These are phyloP conservation scores for Pilatotrama ljubarskyi DNA, from an alignment of 768 basidiomycete species.

Conservation along the genomic window DNA sequence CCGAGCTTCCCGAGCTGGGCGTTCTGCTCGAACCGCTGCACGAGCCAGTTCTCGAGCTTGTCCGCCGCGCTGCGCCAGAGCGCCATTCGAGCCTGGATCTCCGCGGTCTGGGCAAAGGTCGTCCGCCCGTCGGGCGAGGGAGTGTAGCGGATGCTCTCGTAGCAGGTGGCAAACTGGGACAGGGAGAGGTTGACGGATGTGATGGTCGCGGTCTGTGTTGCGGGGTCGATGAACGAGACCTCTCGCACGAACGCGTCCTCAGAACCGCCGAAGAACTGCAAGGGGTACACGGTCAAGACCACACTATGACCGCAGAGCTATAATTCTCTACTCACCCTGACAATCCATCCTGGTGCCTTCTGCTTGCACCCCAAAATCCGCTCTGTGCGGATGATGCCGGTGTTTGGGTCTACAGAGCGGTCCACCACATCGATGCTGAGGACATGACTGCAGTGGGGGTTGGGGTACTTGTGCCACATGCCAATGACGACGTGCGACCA, in stretches of 20 bases:
- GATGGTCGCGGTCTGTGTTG: slow-evolving; percentile 75
- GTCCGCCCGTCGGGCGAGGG: slow-evolving; percentile 69
- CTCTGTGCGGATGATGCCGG: slow-evolving; percentile 91
- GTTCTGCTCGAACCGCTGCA: slow-evolving; percentile 89
- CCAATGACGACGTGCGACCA: slow-evolving; percentile 91
- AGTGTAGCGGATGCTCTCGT: slow-evolving; percentile 85
- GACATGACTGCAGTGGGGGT: slow-evolving; percentile 88
- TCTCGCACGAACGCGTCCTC: slow-evolving; percentile 95
- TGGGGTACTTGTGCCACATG: slow-evolving; percentile 97
- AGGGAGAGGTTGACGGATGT: slow-evolving; percentile 92
- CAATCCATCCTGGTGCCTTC: slow-evolving; percentile 88
- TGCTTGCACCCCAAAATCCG: slow-evolving; percentile 90
- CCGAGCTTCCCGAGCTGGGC: slow-evolving; percentile 86
- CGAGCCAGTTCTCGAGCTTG: slow-evolving; percentile 81
- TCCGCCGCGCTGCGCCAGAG: slow-evolving; percentile 83
- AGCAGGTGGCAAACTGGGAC: slow-evolving; percentile 92
- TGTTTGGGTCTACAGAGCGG: slow-evolving; percentile 77
- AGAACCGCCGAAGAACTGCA: slow-evolving; percentile 80
- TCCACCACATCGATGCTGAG: slow-evolving; percentile 85
- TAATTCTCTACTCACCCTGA: slow-evolving; percentile 60
- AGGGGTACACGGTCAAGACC: not conserved
- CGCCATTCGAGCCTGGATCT: slow-evolving; percentile 80
- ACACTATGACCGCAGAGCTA: not conserved
- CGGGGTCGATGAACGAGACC: slow-evolving; percentile 90
- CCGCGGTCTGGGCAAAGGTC: slow-evolving; percentile 84